Conservation (phyloP, 1,284 basidiomycete genomes). For the Lignosus rhinocerotis region DNA sequence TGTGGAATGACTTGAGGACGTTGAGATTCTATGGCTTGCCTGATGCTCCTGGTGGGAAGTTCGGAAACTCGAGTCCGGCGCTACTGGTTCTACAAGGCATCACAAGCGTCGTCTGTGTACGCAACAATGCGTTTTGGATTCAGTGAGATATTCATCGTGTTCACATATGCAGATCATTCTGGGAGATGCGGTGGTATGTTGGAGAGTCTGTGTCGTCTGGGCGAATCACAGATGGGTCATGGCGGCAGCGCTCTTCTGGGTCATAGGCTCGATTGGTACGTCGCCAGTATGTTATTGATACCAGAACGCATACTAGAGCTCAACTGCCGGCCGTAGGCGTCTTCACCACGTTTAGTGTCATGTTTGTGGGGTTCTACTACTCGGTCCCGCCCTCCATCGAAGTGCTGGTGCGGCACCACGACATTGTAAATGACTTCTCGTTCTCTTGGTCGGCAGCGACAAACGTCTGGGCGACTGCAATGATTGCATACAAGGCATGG, state of each 20-base stretch:
- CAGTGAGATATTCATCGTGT: no score
- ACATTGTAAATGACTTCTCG: conserved; percentile 7
- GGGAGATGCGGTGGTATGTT: conserved; percentile 12
- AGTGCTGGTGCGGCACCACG: conserved; percentile 1
- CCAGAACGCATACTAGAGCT: background rate
- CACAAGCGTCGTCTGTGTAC: conserved; percentile 12
- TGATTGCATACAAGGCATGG: conserved; percentile 12
- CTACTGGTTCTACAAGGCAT: conserved; percentile 7
- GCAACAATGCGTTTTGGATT: background rate
- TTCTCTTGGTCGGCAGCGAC: conserved; percentile 15
- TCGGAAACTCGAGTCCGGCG: conserved; percentile 2
- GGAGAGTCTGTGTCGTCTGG: conserved; percentile 12
- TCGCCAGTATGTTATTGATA: background rate
- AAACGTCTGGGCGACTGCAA: conserved; percentile 12
- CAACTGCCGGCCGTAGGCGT: background rate
- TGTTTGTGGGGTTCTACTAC: conserved; percentile 14
- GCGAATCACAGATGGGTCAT: background rate
- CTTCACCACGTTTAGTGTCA: conserved; percentile 10
- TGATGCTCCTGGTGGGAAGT: background rate
- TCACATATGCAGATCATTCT: conserved; percentile 3
- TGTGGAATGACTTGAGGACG: conserved; percentile 6
- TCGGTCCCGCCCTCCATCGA: conserved; percentile 1
- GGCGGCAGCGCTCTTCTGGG: conserved; percentile 7
- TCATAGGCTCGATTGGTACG: conserved; percentile 12
- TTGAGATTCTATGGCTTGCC: conserved; percentile 1